Evolutionary conservation across 495 filamentous ascomycete genomes (phyloP), one percentile per base, ranked within the genome.

Genomic region (Corynascus novoguineensis): DNA sequence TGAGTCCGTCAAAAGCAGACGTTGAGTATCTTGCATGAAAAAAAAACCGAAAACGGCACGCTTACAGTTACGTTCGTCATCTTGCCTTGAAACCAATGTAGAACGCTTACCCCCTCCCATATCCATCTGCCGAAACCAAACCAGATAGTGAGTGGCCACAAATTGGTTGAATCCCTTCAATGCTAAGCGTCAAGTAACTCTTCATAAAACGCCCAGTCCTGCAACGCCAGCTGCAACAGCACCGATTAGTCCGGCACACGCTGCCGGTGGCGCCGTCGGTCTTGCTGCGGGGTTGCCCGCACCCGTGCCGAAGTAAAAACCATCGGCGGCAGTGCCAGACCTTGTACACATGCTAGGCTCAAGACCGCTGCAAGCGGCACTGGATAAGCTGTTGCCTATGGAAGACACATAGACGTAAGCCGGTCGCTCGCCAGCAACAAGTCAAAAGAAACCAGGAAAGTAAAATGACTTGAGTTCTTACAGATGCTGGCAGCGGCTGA

Each of bases 401-500:
- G 14, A 37, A 17, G 5, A 21, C 3, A n/a, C 21, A n/a, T 12
- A 31, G 37, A 37, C 14, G 31, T 12, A 27, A 1, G n/a, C 12
- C 21, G 37, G 15, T 41, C 37, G 4, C 37, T 4, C 12, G 5
- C n/a, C 17, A 0, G 37, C 3, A 37, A 41, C 0, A 21, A 27
- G 24, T 55, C 17, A 45, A 19, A 12, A 44, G 28, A 21, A 34
- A 27, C 21, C 12, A 35, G n/a, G 19, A 44, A 27, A 3, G 17
- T 29, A 47, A 6, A 15, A 28, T 28, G 25, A 15, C 22, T 31
- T 34, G 25, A 27, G 10, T 28, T 34, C 67, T 38, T 80, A 68
- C 87, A 91, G 9, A 88, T 82, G 17, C 81, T 80, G 4, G 76
- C 78, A 8, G 86, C 86, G 35, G 76, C 76, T 7, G 77, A 68